These are phyloP conservation scores for Tulasnella sp. DNA, from an alignment of 768 basidiomycete species.

Conservation along the genomic window DNA sequence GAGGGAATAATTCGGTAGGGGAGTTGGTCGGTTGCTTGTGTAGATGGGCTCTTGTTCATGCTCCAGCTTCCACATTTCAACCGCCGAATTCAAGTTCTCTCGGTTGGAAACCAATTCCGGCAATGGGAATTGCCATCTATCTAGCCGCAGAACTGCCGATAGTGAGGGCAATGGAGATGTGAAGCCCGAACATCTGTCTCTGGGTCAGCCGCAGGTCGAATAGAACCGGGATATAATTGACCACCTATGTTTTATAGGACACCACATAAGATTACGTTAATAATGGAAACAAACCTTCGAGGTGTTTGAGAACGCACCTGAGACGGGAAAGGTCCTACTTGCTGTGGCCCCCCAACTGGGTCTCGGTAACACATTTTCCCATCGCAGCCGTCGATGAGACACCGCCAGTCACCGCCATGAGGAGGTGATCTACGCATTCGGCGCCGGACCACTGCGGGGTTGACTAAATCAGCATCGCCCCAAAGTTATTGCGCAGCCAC, in stretches of 20 bases:
- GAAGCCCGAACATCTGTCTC: too few species aligned
- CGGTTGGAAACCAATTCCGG: too few species aligned
- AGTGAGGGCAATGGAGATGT: too few species aligned
- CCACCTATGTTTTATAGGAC: not conserved
- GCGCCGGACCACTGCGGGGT: slow-evolving; percentile 81
- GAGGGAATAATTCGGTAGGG: too few species aligned
- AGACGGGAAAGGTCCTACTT: not conserved
- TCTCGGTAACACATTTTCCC: slow-evolving; percentile 93
- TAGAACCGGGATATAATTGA: too few species aligned
- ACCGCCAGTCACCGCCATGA: slow-evolving; percentile 97
- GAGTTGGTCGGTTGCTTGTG: too few species aligned
- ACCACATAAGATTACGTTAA: not conserved
- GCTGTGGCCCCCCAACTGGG: slow-evolving; percentile 54
- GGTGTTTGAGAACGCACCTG: not conserved
- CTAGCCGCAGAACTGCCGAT: too few species aligned
- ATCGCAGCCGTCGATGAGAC: slow-evolving; percentile 98
- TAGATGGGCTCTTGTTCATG: too few species aligned
- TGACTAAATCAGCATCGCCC: not conserved
- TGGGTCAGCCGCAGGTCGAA: too few species aligned
- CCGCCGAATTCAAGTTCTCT: too few species aligned
- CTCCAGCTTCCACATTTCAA: too few species aligned
- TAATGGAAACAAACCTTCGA: not conserved
- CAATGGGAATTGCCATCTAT: too few species aligned
- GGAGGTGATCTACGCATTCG: slow-evolving; percentile 83
- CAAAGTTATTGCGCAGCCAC: not conserved